These are phyloP conservation scores for Nephelium lappaceum DNA, from an alignment of 345 rosid genomes.

Conservation along the genomic window DNA sequence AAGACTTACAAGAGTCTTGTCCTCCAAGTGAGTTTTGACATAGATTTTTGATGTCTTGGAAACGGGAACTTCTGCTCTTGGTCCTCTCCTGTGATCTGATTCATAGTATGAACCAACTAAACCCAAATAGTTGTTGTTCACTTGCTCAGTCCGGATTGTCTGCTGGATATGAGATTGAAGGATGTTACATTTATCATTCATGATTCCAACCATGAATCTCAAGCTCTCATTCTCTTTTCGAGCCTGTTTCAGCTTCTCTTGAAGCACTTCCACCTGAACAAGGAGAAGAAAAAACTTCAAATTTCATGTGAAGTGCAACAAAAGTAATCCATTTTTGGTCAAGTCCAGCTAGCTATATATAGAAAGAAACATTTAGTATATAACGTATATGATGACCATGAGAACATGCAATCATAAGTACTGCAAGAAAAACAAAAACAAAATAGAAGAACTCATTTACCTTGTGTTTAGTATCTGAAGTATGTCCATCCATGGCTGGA, in stretches of 20 bases:
- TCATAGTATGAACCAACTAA: background rate
- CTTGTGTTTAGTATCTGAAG: background rate
- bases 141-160: background rate
- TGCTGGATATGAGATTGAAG: constrained; percentile 33
- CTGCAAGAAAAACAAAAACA: background rate
- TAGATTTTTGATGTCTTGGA: constrained; percentile 33
- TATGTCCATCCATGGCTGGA: constrained; percentile 13
- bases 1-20: constrained; percentile 46
- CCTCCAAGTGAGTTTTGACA: constrained; percentile 37
- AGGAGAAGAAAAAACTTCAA: background rate
- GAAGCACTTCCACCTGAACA: constrained; percentile 32
- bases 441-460: background rate
- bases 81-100: constrained; percentile 19
- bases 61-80: constrained; percentile 23
- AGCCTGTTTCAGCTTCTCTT: constrained; percentile 34
- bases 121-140: background rate
- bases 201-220: constrained; percentile 36
- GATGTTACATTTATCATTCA: constrained; percentile 32
- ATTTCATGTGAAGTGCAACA: no score
- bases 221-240: constrained; percentile 47
- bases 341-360: no score
- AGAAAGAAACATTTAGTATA: no score
- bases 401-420: no score
- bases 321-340: no score
- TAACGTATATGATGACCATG: no score